A percentile compares a stretch with the other conserved stretches of the same genome.
Conservation (phyloP, 2,329 filamentous ascomycete species). For the Xylaria sp. region DNA sequence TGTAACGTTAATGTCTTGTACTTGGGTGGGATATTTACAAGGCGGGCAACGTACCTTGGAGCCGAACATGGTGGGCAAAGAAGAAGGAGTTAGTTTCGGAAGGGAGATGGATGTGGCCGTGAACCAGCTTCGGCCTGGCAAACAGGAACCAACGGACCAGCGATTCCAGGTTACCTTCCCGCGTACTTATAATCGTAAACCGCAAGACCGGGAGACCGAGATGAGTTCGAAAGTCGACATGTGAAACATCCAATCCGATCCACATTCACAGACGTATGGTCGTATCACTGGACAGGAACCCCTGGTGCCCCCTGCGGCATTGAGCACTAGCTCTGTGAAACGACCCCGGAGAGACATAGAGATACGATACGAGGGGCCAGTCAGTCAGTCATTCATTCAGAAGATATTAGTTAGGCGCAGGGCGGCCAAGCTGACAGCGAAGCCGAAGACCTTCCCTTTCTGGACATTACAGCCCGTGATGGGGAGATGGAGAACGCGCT, state of each 20-base stretch:
- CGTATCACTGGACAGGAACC: conserved; percentile 12
- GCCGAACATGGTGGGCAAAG: conserved; percentile 24
- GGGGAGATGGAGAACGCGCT: neutral
- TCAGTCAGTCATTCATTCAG: neutral
- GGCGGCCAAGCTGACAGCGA: neutral
- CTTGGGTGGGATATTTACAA: neutral
- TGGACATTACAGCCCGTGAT: neutral
- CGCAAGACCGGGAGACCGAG: too few species aligned
- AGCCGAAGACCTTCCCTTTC: neutral
- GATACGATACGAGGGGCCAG: too few species aligned
- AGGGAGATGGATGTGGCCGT: neutral
- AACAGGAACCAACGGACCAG: neutral
- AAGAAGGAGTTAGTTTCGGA: neutral
- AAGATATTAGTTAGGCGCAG: too few species aligned
- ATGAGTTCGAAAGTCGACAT: conserved; percentile 6
- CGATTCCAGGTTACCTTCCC: neutral
- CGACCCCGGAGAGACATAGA: neutral
- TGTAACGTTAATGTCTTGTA: neutral
- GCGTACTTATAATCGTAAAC: conserved; percentile 13
- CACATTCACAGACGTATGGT: conserved; percentile 5
- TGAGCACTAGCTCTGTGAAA: conserved; percentile 11
- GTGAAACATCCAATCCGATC: conserved; percentile 18
- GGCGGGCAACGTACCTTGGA: conserved; percentile 16
- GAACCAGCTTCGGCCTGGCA: neutral
- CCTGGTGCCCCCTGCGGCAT: conserved; percentile 11